Conservation (phyloP, 257 asterid genomes). For the Scutellaria minor region DNA sequence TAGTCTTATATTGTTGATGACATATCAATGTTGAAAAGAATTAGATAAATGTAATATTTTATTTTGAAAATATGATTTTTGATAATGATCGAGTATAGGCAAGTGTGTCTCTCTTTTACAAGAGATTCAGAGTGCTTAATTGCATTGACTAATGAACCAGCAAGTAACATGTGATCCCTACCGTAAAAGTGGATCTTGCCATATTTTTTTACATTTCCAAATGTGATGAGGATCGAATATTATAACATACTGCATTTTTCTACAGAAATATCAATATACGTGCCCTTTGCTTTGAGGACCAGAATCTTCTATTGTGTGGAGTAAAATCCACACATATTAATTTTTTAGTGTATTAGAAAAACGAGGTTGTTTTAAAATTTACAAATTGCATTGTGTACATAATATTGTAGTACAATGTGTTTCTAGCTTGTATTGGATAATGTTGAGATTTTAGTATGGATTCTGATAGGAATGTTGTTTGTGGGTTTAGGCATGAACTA, state of each 20-base stretch:
- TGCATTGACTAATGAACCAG: conserved; percentile 12
- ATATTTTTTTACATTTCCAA: conserved; percentile 31
- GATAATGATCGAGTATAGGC: no score
- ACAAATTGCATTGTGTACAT: no score
- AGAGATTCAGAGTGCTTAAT: background rate
- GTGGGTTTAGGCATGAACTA: conserved; percentile 86
- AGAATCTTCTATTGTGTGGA: no score
- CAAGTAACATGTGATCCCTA: conserved; percentile 22
- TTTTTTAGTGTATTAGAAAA: no score
- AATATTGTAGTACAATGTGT: background rate
- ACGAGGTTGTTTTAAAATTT: no score
- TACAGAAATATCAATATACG: background rate
- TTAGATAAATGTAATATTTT: no score
- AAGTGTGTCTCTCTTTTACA: no score
- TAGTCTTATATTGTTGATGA: no score
- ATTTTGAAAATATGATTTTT: no score
- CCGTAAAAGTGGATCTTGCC: conserved; percentile 43
- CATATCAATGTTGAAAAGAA: no score
- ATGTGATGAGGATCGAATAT: conserved; percentile 12
- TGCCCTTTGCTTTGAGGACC: background rate
- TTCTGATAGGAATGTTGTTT: conserved; percentile 31
- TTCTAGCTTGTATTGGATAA: background rate
- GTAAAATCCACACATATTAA: no score
- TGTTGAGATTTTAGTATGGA: conserved; percentile 9
- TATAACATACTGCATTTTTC: background rate